Conservation (phyloP, 306 rosid species). For the Cicer chorassanicum region DNA sequence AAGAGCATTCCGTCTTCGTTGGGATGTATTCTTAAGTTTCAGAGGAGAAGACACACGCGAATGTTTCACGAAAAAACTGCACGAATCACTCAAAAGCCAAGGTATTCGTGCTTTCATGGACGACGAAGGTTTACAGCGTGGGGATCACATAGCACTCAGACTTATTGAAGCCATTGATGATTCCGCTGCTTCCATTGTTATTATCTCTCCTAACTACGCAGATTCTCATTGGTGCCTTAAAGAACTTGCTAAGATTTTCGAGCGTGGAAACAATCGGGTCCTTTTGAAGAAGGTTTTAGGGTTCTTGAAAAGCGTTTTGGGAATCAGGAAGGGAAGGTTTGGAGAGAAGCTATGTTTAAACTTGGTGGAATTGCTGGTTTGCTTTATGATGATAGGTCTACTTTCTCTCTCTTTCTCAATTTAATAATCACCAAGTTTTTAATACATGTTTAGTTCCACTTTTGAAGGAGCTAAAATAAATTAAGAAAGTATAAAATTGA, state of each 20-base stretch:
- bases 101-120: constrained; percentile 51
- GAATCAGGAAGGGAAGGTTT: neutral
- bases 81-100: neutral
- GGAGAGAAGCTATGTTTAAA: constrained; percentile 43
- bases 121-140: constrained; percentile 47
- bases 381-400: neutral
- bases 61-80: constrained; percentile 33
- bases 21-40: constrained; percentile 59
- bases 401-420: neutral
- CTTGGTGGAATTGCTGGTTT: constrained; percentile 39
- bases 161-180: constrained; percentile 44
- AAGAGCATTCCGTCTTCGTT: constrained; percentile 31
- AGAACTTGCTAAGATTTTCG: constrained; percentile 48
- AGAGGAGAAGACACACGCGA: constrained; percentile 53
- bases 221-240: constrained; percentile 52
- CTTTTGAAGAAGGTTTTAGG: constrained; percentile 15
- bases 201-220: constrained; percentile 48
- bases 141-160: constrained; percentile 33
- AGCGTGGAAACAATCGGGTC: constrained; percentile 11
- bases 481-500: too few species aligned
- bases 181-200: constrained; percentile 51
- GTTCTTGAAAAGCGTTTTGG: neutral
- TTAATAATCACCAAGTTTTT: too few species aligned
- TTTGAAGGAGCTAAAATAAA: neutral
- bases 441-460: neutral